These are phyloP conservation scores for Plectranthus barbatus DNA, from an alignment of 257 asterid species.

Conservation along the genomic window DNA sequence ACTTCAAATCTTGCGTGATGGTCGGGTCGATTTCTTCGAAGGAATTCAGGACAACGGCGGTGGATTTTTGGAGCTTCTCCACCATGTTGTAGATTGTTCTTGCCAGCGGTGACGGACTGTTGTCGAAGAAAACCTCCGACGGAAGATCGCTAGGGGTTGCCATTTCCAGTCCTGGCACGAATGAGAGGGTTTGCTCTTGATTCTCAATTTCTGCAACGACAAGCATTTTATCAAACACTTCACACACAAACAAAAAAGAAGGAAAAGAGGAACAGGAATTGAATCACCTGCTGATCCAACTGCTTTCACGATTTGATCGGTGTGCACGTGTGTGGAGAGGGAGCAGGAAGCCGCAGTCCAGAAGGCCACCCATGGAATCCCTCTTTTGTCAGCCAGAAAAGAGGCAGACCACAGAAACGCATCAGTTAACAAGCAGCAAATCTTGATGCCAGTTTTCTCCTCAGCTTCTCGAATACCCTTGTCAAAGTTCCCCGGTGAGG, in stretches of 20 bases:
- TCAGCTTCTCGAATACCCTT: conserved; percentile 35
- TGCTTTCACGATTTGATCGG: conserved; percentile 27
- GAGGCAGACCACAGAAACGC: conserved; percentile 9
- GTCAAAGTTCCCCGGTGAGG: conserved; percentile 46
- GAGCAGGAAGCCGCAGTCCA: conserved; percentile 63
- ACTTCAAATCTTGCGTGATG: conserved; percentile 33
- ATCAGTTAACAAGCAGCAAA: conserved; percentile 47
- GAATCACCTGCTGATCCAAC: background rate
- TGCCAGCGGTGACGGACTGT: conserved; percentile 40
- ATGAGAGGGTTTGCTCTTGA: conserved; percentile 17
- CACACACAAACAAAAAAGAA: background rate
- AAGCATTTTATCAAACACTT: background rate
- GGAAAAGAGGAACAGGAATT: background rate
- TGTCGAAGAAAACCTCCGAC: conserved; percentile 27
- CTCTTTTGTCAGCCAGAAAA: too few relatives aligned
- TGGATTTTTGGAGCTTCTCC: conserved; percentile 37
- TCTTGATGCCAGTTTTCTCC: conserved; percentile 30
- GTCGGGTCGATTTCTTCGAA: conserved; percentile 65
- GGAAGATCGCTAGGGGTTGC: conserved; percentile 42
- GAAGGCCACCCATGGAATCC: conserved; percentile 43
- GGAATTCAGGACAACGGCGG: conserved; percentile 51
- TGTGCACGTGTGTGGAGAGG: conserved; percentile 43
- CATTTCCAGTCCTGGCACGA: conserved; percentile 49
- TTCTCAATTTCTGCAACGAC: conserved; percentile 11
- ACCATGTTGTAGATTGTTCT: conserved; percentile 47